These are phyloP conservation scores for Gentiana straminea DNA, from an alignment of 257 asterid genomes.

Conservation along the genomic window DNA sequence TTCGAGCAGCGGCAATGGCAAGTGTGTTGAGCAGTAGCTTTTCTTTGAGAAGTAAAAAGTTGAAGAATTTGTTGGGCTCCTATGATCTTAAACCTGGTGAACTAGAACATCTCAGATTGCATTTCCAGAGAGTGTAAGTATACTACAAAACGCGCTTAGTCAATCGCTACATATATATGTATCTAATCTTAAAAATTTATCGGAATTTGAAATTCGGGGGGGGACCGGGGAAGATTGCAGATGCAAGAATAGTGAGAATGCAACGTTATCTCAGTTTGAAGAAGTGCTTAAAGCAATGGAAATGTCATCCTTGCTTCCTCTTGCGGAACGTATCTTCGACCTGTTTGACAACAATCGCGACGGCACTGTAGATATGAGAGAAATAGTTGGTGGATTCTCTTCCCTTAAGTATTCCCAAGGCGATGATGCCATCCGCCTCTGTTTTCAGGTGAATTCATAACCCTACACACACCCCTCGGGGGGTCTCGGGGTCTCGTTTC, in stretches of 20 bases:
- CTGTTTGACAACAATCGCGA: slow-evolving; percentile 72
- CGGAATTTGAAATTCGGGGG: not conserved
- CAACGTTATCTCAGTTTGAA: slow-evolving; percentile 56
- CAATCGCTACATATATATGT: too few relatives aligned
- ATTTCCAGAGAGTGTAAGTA: slow-evolving; percentile 62
- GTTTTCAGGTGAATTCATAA: slow-evolving; percentile 53
- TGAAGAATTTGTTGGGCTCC: slow-evolving; percentile 64
- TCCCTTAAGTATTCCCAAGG: slow-evolving; percentile 78
- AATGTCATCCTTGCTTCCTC: slow-evolving; percentile 50
- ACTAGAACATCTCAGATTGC: slow-evolving; percentile 47
- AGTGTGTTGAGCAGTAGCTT: slow-evolving; percentile 73
- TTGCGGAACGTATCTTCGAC: slow-evolving; percentile 68
- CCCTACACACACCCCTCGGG: too few relatives aligned
- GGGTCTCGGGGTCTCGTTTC: too few relatives aligned
- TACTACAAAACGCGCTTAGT: too few relatives aligned
- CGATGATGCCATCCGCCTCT: slow-evolving; percentile 75
- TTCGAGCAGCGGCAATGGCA: slow-evolving; percentile 88
- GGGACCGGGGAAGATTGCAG: slow-evolving; percentile 24
- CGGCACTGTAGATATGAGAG: slow-evolving; percentile 80
- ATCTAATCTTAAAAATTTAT: not conserved
- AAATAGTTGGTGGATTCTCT: slow-evolving; percentile 70
- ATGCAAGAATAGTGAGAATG: slow-evolving; percentile 56
- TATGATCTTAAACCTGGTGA: slow-evolving; percentile 83
- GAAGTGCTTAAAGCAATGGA: slow-evolving; percentile 77
- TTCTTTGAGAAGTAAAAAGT: slow-evolving; percentile 53